These are phyloP conservation scores for grape (Vitis vinifera) DNA, from an alignment of 164 flowering plant genomes.

Conservation along the genomic window DNA sequence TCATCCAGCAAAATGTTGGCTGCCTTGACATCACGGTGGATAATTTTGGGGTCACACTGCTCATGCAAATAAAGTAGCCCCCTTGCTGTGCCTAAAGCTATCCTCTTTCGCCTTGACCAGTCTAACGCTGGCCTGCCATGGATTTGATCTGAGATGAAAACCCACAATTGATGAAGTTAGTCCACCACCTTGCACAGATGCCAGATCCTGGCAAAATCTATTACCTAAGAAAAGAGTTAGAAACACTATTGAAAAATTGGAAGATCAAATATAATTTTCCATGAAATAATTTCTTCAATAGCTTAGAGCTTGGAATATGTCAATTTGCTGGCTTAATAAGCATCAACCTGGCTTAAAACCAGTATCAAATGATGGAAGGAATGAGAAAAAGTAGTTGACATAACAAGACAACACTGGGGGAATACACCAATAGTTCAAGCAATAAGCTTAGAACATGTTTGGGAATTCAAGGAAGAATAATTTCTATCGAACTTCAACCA, in stretches of 20 bases:
- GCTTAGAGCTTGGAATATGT: background rate
- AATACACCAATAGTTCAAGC: background rate
- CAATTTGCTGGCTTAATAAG: background rate
- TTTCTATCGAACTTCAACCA: too few species aligned
- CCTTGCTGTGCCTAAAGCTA: slow-evolving; percentile 84
- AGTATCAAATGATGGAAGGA: background rate
- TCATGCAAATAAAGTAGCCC: slow-evolving; percentile 81
- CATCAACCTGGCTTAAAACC: background rate
- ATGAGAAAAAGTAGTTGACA: too few species aligned
- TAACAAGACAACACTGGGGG: background rate
- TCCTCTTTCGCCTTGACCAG: slow-evolving; percentile 70
- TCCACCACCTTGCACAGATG: background rate
- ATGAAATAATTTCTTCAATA: too few species aligned
- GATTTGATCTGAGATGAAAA: slow-evolving; percentile 44
- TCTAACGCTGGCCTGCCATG: slow-evolving; percentile 67
- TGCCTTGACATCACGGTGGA: slow-evolving; percentile 91
- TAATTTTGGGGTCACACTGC: slow-evolving; percentile 86
- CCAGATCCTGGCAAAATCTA: background rate
- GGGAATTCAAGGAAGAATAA: too few species aligned
- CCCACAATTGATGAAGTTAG: background rate
- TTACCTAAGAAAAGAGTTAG: background rate
- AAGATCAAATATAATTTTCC: background rate
- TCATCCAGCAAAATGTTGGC: slow-evolving; percentile 86
- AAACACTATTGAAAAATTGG: background rate
- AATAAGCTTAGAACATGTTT: background rate